These are phyloP conservation scores for Mallotus repandus DNA, from an alignment of 441 rosid genomes.

Conservation along the genomic window DNA sequence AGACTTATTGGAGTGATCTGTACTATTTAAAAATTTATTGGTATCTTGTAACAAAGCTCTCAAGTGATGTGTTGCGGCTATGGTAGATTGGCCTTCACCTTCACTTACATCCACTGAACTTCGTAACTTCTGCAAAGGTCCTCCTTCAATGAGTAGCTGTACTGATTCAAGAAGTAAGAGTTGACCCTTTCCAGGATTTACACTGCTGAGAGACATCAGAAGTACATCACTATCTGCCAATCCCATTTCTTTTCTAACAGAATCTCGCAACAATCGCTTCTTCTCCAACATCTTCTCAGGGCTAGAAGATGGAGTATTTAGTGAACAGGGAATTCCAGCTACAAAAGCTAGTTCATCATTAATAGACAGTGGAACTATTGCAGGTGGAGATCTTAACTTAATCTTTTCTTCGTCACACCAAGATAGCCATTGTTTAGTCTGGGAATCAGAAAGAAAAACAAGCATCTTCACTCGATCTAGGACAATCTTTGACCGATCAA, in stretches of 20 bases:
- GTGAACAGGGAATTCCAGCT: conserved; percentile 72
- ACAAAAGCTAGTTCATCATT: conserved; percentile 92
- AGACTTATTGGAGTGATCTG: conserved; percentile 18
- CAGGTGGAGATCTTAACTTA: conserved; percentile 78
- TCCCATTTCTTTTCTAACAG: conserved; percentile 78
- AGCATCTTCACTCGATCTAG: conserved; percentile 82
- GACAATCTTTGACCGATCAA: conserved; percentile 74
- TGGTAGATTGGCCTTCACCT: conserved; percentile 31
- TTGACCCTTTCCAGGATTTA: conserved; percentile 91
- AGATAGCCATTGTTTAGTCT: conserved; percentile 82
- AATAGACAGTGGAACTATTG: conserved; percentile 79
- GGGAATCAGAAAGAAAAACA: conserved; percentile 77
- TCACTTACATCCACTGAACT: conserved; percentile 32
- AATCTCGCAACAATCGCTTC: conserved; percentile 54
- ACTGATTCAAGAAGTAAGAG: conserved; percentile 82
- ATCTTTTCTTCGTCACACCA: conserved; percentile 89
- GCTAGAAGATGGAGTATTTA: conserved; percentile 61
- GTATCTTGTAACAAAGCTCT: conserved; percentile 57
- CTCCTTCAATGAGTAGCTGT: conserved; percentile 41
- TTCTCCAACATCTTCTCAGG: conserved; percentile 65
- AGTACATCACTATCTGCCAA: conserved; percentile 74
- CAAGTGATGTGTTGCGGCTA: conserved; percentile 50
- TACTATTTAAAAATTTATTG: conserved; percentile 15
- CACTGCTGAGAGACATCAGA: conserved; percentile 88
- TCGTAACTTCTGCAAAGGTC: conserved; percentile 34